Percentiles rank a stretch among this genome's conserved stretches.
phyloP scores from a whole-genome alignment of 2,329 filamentous ascomycete species.

The Epichloe sp. region DNA sequence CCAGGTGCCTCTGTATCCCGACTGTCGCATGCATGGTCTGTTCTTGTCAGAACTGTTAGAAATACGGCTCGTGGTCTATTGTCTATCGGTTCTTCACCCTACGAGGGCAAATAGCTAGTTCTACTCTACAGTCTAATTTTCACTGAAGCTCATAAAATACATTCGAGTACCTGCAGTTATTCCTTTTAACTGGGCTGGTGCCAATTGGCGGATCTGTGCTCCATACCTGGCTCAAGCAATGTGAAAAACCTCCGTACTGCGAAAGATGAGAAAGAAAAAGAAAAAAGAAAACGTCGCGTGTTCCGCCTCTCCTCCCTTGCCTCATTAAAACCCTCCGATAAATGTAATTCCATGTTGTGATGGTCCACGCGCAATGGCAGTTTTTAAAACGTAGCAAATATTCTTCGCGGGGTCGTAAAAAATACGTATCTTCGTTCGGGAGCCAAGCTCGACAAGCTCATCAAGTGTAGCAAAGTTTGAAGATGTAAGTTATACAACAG shows the following conservation, averaged over 20 bases:
- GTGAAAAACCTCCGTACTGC: neutral
- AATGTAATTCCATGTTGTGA: constrained; percentile 1
- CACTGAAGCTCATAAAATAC: constrained; percentile 6
- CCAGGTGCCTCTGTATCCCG: neutral
- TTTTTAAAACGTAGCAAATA: neutral
- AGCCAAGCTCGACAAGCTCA: constrained; percentile 6
- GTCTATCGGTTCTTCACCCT: constrained; percentile 6
- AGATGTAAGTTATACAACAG: constrained; percentile 11
- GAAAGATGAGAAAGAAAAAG: constrained; percentile 2
- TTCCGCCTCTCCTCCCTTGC: neutral
- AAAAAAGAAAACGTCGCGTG: neutral
- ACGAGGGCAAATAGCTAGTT: constrained; percentile 6
- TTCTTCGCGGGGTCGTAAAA: neutral
- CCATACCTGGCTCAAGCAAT: constrained; percentile 1
- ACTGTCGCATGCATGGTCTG: too few species aligned
- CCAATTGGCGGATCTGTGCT: neutral
- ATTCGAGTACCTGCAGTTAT: neutral
- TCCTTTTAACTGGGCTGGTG: neutral
- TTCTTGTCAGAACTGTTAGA: neutral
- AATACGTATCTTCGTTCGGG: neutral
- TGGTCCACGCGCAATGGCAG: neutral
- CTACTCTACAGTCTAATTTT: constrained; percentile 7
- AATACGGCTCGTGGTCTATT: constrained; percentile 7
- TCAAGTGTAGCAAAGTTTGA: constrained; percentile 10
- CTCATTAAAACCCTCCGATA: constrained; percentile 1